Conservation (phyloP, 1,139 yeast genomes). For the Scheffersomyces cryptocercus region DNA sequence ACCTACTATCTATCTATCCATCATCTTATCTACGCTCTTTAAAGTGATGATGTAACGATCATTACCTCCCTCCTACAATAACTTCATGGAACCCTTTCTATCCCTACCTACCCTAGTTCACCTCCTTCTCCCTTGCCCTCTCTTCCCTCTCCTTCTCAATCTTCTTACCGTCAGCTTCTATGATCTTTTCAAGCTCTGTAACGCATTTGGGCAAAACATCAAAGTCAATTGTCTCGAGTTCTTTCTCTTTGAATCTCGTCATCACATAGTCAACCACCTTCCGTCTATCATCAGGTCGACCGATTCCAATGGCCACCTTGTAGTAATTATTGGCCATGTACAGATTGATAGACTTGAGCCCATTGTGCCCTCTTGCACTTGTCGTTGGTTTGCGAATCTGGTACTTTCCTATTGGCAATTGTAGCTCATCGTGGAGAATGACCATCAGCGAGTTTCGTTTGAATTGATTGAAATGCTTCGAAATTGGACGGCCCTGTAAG, state of each 20-base stretch:
- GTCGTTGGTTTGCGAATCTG: slow-evolving; percentile 58
- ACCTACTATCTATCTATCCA: too few relatives aligned
- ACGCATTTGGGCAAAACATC: slow-evolving; percentile 42
- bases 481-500: slow-evolving; percentile 56
- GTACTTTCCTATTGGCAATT: slow-evolving; percentile 60
- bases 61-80: too few relatives aligned
- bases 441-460: slow-evolving; percentile 41
- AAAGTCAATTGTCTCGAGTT: slow-evolving; percentile 30
- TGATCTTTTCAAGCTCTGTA: slow-evolving; percentile 35
- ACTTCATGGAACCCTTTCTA: too few relatives aligned
- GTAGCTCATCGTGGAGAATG: slow-evolving; percentile 76
- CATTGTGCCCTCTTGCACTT: slow-evolving; percentile 79
- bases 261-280: slow-evolving; percentile 66
- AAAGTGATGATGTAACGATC: too few relatives aligned
- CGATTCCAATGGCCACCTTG: slow-evolving; percentile 72
- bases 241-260: slow-evolving; percentile 41
- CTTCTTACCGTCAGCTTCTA: slow-evolving; percentile 14
- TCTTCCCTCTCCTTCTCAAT: not conserved
- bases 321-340: slow-evolving; percentile 46
- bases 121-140: slow-evolving; percentile 8
- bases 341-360: slow-evolving; percentile 58
- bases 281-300: slow-evolving; percentile 51
- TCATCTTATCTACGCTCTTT: too few relatives aligned
- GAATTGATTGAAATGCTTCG: slow-evolving; percentile 47
- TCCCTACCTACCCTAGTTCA: too few relatives aligned